Evolutionary conservation across 352 stramenopile genomes (phyloP).

Genomic region (Pythium phragmiticola): DNA sequence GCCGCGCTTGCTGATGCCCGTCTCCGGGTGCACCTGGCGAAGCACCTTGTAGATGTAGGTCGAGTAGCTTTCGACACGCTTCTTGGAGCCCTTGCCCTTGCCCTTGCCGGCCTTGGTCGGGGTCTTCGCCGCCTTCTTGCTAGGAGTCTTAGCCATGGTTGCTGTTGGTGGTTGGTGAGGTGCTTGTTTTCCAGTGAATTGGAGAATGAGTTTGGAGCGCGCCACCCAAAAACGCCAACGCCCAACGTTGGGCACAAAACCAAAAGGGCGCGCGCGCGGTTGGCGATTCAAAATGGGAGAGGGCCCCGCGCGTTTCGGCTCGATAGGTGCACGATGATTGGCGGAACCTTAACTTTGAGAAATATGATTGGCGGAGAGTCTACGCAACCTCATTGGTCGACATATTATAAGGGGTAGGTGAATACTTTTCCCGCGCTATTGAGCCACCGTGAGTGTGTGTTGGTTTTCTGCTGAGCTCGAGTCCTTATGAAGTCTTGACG

Average conservation of each 20-base stretch:
- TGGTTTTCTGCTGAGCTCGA: background rate
- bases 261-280: constrained; percentile 6
- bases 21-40: too few relatives aligned
- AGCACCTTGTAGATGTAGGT: constrained; percentile 93
- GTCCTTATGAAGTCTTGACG: background rate
- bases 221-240: background rate
- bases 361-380: constrained; percentile 26
- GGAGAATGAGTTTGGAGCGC: constrained; percentile 13
- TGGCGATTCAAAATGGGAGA: constrained; percentile 9
- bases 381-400: constrained; percentile 17
- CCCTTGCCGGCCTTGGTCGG: constrained; percentile 72
- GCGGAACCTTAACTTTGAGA: constrained; percentile 20
- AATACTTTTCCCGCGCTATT: constrained; percentile 22
- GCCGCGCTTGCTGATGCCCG: too few relatives aligned
- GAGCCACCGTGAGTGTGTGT: constrained; percentile 1
- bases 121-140: constrained; percentile 91
- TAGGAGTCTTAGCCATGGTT: constrained; percentile 95
- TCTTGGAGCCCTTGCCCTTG: constrained; percentile 84
- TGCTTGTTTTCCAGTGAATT: constrained; percentile 31
- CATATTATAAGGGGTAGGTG: constrained; percentile 21
- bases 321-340: constrained; percentile 24
- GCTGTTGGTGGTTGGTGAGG: constrained; percentile 17
- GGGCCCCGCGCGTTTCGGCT: constrained; percentile 10
- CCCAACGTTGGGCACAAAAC: background rate
- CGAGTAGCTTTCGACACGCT: constrained; percentile 88